Base-by-base conservation (phyloP, 1,284 basidiomycete genomes). In the Fomitopsis pinicola region DNA sequence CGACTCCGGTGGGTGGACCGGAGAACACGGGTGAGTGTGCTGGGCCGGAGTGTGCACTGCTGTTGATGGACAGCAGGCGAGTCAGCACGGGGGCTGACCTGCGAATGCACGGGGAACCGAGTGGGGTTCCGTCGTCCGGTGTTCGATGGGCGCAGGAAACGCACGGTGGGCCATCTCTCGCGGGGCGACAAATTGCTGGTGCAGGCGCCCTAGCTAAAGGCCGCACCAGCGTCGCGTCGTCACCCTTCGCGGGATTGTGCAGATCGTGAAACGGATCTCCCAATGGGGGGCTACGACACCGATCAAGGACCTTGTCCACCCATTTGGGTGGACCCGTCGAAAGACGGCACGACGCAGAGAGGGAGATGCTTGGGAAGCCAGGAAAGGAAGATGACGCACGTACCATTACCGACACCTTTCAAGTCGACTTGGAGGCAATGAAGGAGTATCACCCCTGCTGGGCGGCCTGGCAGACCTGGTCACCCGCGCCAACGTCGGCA, bases 271-370 rank as follows among this genome's bases (percentile, higher is more conserved):
- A 14, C 26, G 22, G 22, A 33, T 2, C 48, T 33, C 26, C 15
- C 26, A 17, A 33, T 33, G 22, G 42, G 15, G n/a, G 17, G 15
- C 1, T 14, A 22, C 19, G 19, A 26, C 33, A 38, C 35, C 35
- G 3, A 38, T 33, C 30, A 26, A 54, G 52, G 52, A 54, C 52
- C 9, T 5, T 33, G 14, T 33, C 26, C 48, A 33, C 36, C 52
- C 7, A 6, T 19, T 0, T 8, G 4, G 28, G 22, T 33, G 28
- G 19, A 42, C n/a, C 58, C 42, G 52, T 22, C 60, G 19, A 3
- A 67, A 64, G 69, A 68, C 26, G 73, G 75, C 66, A 68, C 72
- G 75, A 71, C 69, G 66, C 55, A 50, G 57, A 62, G 58, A 62
- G 52, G 48, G 57, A 58, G 61, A 38, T 42, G 22, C 42, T 33